Evolutionary conservation across 805 yeast species (phyloP).

Genomic region (Candida railenensis): DNA sequence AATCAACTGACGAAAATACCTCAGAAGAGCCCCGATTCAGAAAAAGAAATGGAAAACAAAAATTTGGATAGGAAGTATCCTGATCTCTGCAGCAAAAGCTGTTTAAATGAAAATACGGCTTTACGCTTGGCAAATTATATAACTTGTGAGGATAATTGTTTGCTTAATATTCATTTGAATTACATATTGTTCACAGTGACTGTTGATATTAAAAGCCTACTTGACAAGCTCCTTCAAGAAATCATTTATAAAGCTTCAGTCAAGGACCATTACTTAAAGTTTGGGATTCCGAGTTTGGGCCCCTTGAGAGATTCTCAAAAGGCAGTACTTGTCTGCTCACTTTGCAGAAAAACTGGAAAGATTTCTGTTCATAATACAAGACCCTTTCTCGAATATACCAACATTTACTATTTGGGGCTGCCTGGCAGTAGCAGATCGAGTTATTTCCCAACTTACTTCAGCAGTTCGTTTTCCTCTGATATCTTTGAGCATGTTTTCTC

Average conservation of each 20-base stretch:
- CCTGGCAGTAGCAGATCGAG: too few relatives aligned
- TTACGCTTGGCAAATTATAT: slow-evolving; percentile 23
- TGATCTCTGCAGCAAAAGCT: slow-evolving; percentile 5
- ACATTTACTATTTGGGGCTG: too few relatives aligned
- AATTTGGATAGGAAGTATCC: neutral
- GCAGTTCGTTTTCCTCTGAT: slow-evolving; percentile 4
- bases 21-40: neutral
- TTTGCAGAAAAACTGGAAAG: slow-evolving; percentile 35
- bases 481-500: slow-evolving; percentile 2
- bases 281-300: too few relatives aligned
- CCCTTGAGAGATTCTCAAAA: slow-evolving; percentile 1
- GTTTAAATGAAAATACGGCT: slow-evolving; percentile 17
- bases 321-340: slow-evolving; percentile 29
- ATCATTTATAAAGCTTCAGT: too few relatives aligned
- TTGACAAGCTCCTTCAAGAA: neutral
- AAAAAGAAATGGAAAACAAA: neutral
- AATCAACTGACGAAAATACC: neutral
- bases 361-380: slow-evolving; percentile 25
- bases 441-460: too few relatives aligned
- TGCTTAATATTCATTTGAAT: slow-evolving; percentile 37
- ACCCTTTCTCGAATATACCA: slow-evolving; percentile 22
- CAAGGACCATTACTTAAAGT: too few relatives aligned
- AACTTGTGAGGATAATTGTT: slow-evolving; percentile 24
- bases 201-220: slow-evolving; percentile 19
- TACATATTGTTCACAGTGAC: slow-evolving; percentile 34